A percentile compares a stretch with the other conserved stretches of the same genome.
Evolutionary conservation across 257 asterid species (phyloP).

Genomic region (Nemophila menziesii): DNA sequence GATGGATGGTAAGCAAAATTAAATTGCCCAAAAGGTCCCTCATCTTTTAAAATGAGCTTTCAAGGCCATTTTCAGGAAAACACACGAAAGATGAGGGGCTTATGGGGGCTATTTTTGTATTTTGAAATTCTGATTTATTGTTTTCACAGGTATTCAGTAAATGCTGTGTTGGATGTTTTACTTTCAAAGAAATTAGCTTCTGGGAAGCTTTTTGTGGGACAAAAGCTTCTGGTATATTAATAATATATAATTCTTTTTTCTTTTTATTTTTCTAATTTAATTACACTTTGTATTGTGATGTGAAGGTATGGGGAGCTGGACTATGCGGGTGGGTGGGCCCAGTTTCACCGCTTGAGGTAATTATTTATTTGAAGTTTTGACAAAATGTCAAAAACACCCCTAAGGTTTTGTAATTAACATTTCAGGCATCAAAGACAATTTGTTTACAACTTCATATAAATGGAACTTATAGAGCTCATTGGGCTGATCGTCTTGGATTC

Average conservation of each 20-base stretch:
- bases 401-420: conserved; percentile 11
- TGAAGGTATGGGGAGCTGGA: conserved; percentile 95
- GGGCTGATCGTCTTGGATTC: conserved; percentile 93
- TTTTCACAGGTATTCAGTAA: conserved; percentile 58
- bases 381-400: conserved; percentile 10
- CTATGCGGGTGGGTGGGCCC: conserved; percentile 83
- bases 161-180: conserved; percentile 64
- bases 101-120: too few relatives aligned
- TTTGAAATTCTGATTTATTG: too few relatives aligned
- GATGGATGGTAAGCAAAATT: conserved; percentile 86
- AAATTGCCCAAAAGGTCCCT: too few relatives aligned
- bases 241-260: conserved; percentile 13
- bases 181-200: conserved; percentile 62
- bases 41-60: too few relatives aligned
- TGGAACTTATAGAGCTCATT: conserved; percentile 91
- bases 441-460: conserved; percentile 60
- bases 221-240: conserved; percentile 84
- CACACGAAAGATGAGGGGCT: too few relatives aligned
- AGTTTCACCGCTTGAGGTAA: conserved; percentile 80
- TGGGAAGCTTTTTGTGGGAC: conserved; percentile 81
- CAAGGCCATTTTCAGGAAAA: too few relatives aligned
- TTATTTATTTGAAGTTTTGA: conserved; percentile 14
- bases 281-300: conserved; percentile 51
- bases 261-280: conserved; percentile 18
- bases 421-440: conserved; percentile 51